phyloP scores from a whole-genome alignment of 148 eudicot species.

The Silene uniflora region DNA sequence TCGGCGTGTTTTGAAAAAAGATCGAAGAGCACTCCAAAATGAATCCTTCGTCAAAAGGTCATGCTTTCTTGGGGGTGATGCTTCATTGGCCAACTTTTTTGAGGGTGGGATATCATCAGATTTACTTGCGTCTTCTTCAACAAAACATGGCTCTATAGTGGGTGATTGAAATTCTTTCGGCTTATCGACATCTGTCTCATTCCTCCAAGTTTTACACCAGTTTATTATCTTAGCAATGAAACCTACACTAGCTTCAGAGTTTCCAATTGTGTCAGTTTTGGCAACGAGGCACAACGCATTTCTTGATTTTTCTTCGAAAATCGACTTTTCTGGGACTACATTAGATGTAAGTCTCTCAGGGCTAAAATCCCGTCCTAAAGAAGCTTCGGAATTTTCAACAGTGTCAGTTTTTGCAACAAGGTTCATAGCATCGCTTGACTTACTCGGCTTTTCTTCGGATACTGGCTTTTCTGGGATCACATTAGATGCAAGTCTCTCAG shows the following conservation, averaged over 20 bases:
- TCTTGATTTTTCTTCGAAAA: slow-evolving; percentile 22
- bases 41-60: slow-evolving; percentile 52
- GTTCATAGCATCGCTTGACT: too few relatives aligned
- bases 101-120: slow-evolving; percentile 10
- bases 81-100: background rate
- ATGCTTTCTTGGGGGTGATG: slow-evolving; percentile 16
- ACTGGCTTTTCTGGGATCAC: too few relatives aligned
- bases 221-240: slow-evolving; percentile 33
- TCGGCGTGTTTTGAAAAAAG: slow-evolving; percentile 49
- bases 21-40: slow-evolving; percentile 68
- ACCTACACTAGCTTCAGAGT: slow-evolving; percentile 29
- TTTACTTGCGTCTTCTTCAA: slow-evolving; percentile 23
- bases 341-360: slow-evolving; percentile 12
- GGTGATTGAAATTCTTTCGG: slow-evolving; percentile 31
- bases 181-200: slow-evolving; percentile 23
- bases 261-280: slow-evolving; percentile 23
- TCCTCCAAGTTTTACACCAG: slow-evolving; percentile 51
- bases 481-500: background rate
- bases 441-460: too few relatives aligned
- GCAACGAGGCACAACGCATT: slow-evolving; percentile 27
- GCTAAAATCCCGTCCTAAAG: background rate
- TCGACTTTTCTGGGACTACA: slow-evolving; percentile 17
- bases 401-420: too few relatives aligned
- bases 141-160: slow-evolving; percentile 19
- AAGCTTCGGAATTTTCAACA: too few relatives aligned